Base-by-base conservation (phyloP, 352 stramenopile species). In the Aphanomyces euteiches region DNA sequence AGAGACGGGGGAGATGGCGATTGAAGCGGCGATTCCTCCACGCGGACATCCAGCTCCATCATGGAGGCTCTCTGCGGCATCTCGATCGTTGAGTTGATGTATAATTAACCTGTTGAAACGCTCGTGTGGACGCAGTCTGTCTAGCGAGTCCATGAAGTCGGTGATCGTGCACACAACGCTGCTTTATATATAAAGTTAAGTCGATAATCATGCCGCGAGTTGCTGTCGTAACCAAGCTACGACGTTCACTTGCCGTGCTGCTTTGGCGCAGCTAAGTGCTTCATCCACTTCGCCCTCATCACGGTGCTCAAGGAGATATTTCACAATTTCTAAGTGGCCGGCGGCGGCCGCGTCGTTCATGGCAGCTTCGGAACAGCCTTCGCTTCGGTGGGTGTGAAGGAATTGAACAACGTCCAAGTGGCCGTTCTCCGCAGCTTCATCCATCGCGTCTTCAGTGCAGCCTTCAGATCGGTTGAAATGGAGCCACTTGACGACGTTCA, bases 361-460 rank as follows among this genome's bases (percentile, higher is more conserved):
- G 5, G 73, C 73, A 21, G 73, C 69, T 37, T 72, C 45, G 7
- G 64, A 64, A 57, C 74, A 79, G 0, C 74, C 75, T 72, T 78
- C 74, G 4, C 39, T 61, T 3, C 75, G 73, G 39, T 79, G 56
- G 6, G 71, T 21, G 50, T 77, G 56, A 6, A 82, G 48, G 67
- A 75, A 82, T n/a, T 73, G 50, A 58, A 79, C 75, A 64, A 82
- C 76, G 5, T 67, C n/a, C 3, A 53, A 38, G 5, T 79, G 74
- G 15, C 73, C 73, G 36, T 75, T 78, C 60, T 66, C 76, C 3
- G 69, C 66, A 47, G 77, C 77, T 43, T 79, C 77, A 37, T 73
- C 73, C 66, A 79, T 79, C n/a, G 77, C 74, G 57, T 78, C 76
- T 8, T 57, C 74, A 6, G 76, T 81, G 19, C 72, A 77, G 7